Evolutionary conservation across 345 rosid genomes (phyloP).

Genomic region (Nasturtium officinale): DNA sequence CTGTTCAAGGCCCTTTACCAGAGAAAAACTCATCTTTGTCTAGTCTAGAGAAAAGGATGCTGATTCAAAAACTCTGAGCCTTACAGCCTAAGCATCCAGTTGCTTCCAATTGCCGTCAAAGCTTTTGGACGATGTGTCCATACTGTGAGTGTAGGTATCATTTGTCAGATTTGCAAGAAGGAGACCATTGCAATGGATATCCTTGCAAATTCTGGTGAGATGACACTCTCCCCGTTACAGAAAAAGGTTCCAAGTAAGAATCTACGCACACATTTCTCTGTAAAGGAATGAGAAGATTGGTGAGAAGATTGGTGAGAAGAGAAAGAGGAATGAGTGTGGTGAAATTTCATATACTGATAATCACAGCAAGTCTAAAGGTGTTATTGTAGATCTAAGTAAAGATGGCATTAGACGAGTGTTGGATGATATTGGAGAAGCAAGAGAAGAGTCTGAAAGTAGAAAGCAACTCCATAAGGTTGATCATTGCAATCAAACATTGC

Average conservation of each 20-base stretch:
- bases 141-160: not conserved
- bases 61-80: not conserved
- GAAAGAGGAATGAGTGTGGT: conserved; percentile 32
- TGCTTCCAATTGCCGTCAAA: not conserved
- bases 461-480: not conserved
- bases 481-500: not conserved
- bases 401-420: not conserved
- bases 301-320: conserved; percentile 26
- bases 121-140: not conserved
- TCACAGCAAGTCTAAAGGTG: conserved; percentile 48
- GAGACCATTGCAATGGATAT: not conserved
- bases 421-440: not conserved
- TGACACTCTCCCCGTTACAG: too few species aligned
- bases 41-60: not conserved
- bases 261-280: too few species aligned
- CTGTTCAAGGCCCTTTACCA: not conserved
- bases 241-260: not conserved
- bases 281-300: too few species aligned
- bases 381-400: conserved; percentile 26
- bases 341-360: conserved; percentile 16
- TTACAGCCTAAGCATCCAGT: not conserved
- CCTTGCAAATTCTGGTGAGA: not conserved
- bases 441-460: not conserved
- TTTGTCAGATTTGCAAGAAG: not conserved
- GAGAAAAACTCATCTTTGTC: not conserved